Conservation (phyloP, 345 rosid genomes). For the Cardiospermum halicacabum region DNA sequence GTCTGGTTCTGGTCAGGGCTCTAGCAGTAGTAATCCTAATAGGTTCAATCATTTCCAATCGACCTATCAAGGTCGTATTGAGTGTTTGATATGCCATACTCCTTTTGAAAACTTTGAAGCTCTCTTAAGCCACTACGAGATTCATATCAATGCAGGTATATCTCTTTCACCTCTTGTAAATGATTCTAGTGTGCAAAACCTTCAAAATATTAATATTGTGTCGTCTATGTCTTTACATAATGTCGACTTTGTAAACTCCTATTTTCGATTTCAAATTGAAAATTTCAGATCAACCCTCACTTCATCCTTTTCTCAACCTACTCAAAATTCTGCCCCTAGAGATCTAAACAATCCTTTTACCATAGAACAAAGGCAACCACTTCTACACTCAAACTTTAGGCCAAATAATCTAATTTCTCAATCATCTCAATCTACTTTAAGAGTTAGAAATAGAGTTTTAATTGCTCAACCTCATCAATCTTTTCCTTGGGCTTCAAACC, state of each 20-base stretch:
- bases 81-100: background rate
- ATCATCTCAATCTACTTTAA: background rate
- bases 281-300: background rate
- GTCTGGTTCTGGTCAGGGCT: conserved; percentile 2
- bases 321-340: background rate
- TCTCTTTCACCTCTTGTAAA: background rate
- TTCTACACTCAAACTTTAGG: background rate
- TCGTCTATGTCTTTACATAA: background rate
- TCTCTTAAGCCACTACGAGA: conserved; percentile 1
- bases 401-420: background rate
- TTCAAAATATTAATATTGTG: background rate
- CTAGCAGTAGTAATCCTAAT: background rate
- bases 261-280: background rate
- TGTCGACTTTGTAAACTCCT: background rate
- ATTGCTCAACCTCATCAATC: too few relatives aligned
- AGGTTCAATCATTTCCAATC: background rate
- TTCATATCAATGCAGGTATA: background rate
- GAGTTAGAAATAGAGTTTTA: too few relatives aligned
- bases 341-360: background rate
- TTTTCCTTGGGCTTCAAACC: too few relatives aligned
- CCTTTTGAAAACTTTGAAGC: background rate
- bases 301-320: background rate
- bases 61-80: background rate
- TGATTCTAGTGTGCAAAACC: too few relatives aligned
- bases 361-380: background rate